Conservation (phyloP, 208 protist species). For the Trypanosoma conorhini region DNA sequence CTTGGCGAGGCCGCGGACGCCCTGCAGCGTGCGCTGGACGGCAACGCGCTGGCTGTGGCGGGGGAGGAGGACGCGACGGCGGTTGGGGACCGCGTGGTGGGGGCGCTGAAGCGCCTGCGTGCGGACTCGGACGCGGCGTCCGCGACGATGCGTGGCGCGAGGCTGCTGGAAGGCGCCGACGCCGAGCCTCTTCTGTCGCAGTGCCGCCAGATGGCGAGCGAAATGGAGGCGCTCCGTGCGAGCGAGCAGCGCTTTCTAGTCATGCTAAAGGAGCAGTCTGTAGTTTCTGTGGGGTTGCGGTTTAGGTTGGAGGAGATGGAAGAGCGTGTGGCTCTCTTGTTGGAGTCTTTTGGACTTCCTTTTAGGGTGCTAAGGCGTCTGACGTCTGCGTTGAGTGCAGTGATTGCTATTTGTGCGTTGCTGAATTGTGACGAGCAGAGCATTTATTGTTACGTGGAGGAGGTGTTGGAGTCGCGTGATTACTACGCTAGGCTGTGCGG, state of each 20-base stretch:
- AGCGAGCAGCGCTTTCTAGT: neutral
- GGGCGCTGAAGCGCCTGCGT: conserved; percentile 6
- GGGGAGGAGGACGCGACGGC: conserved; percentile 7
- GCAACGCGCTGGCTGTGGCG: neutral
- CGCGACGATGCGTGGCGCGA: conserved; percentile 5
- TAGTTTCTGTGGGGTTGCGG: neutral
- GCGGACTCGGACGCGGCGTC: neutral
- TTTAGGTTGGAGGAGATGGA: conserved; percentile 7
- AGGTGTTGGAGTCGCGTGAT: conserved; percentile 1
- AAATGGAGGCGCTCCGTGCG: conserved; percentile 5
- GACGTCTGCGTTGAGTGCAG: neutral
- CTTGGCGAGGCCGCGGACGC: conserved; percentile 4
- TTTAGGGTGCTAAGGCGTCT: neutral
- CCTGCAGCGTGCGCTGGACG: conserved; percentile 17
- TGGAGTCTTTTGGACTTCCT: conserved; percentile 1
- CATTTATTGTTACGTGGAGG: neutral
- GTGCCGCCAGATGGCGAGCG: conserved; percentile 16
- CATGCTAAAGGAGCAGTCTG: neutral
- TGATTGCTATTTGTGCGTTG: conserved; percentile 3
- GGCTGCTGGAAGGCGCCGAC: neutral
- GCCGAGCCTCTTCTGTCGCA: conserved; percentile 15
- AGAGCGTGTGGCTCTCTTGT: conserved; percentile 1
- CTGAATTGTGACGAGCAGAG: conserved; percentile 5
- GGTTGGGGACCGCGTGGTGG: conserved; percentile 13
- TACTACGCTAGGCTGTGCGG: conserved; percentile 21